Conservation (phyloP, 179 eudicot genomes). For the Sideroxylon spinosum region DNA sequence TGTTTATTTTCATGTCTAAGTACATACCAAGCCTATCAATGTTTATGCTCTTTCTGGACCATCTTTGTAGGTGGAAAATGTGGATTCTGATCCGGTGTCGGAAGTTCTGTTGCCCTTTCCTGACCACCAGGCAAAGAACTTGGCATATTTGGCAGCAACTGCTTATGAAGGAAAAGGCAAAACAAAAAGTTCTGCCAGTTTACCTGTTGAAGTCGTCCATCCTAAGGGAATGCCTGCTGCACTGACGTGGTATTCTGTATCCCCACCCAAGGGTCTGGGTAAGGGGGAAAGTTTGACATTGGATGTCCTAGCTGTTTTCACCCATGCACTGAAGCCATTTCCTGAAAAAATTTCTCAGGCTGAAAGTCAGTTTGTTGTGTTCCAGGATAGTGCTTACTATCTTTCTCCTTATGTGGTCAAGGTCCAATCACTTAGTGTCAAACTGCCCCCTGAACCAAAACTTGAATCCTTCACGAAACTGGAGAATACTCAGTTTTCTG, state of each 20-base stretch:
- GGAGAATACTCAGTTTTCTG: conserved; percentile 64
- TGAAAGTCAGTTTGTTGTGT: conserved; percentile 65
- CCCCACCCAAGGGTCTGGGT: conserved; percentile 59
- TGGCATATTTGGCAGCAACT: conserved; percentile 53
- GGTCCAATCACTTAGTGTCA: conserved; percentile 61
- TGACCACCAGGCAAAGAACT: conserved; percentile 56
- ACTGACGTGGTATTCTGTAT: conserved; percentile 51
- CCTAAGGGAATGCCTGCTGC: conserved; percentile 62
- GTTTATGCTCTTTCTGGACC: background rate
- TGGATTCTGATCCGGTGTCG: conserved; percentile 60
- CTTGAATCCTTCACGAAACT: conserved; percentile 80
- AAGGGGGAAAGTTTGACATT: conserved; percentile 60
- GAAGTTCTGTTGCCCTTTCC: conserved; percentile 62
- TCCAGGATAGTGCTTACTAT: conserved; percentile 75
- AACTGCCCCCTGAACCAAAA: conserved; percentile 73
- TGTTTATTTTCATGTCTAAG: background rate
- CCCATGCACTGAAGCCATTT: conserved; percentile 66
- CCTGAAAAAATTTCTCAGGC: conserved; percentile 90
- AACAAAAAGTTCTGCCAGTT: conserved; percentile 41
- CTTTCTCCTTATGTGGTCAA: conserved; percentile 78
- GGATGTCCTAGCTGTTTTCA: conserved; percentile 67
- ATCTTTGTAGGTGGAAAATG: conserved; percentile 63
- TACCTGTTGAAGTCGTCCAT: conserved; percentile 45
- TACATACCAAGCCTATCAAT: background rate
- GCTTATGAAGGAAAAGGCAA: conserved; percentile 64